These are phyloP conservation scores for Hirsutella rhossiliensis DNA, from an alignment of 2,329 filamentous ascomycete genomes.

Conservation along the genomic window DNA sequence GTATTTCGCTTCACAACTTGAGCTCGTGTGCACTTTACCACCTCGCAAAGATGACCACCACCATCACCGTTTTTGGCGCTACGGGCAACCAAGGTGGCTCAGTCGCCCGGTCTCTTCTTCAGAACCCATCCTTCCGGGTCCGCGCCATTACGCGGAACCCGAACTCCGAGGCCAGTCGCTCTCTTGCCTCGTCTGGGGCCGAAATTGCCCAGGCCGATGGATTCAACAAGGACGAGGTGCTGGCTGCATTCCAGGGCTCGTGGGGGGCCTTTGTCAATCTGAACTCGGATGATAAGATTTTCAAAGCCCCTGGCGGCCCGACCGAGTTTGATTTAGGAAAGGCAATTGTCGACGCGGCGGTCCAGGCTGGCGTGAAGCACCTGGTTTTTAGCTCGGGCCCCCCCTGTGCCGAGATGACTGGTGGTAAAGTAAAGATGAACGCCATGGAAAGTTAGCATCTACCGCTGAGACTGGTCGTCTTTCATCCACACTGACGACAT, in stretches of 20 bases:
- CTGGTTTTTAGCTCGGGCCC: conserved; percentile 13
- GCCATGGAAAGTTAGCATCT: not conserved
- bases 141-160: not conserved
- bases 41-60: not conserved
- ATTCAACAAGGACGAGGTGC: not conserved
- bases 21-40: too few relatives aligned
- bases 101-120: not conserved
- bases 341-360: conserved; percentile 13
- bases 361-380: conserved; percentile 12
- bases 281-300: conserved; percentile 9
- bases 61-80: not conserved
- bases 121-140: not conserved
- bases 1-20: too few relatives aligned
- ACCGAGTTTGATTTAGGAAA: conserved; percentile 17
- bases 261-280: conserved; percentile 9
- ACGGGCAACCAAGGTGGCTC: not conserved
- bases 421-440: not conserved
- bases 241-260: conserved; percentile 3
- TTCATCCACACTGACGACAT: not conserved
- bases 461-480: not conserved
- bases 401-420: conserved; percentile 1
- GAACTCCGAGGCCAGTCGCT: not conserved
- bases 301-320: conserved; percentile 6
- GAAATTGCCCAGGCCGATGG: not conserved
- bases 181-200: not conserved